These are phyloP conservation scores for Russula griseocarnosa DNA, from an alignment of 768 basidiomycete species.

Conservation along the genomic window DNA sequence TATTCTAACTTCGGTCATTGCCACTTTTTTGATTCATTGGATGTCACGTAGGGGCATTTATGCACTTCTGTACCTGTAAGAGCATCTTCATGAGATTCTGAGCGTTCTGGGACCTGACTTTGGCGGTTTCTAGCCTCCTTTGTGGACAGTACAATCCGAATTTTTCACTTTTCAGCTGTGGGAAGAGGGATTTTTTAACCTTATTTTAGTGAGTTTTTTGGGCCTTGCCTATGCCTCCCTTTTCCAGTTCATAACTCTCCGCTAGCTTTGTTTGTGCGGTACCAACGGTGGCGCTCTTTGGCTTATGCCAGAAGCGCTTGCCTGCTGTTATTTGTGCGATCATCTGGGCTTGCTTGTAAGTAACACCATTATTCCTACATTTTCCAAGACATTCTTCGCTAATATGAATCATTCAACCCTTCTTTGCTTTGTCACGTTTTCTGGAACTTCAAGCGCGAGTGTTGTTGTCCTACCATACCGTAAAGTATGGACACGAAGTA, in stretches of 20 bases:
- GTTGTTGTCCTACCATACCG: slow-evolving; percentile 40
- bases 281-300: slow-evolving; percentile 69
- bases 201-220: slow-evolving; percentile 37
- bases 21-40: slow-evolving; percentile 22
- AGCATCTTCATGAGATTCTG: slow-evolving; percentile 8
- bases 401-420: slow-evolving; percentile 39
- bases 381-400: not conserved
- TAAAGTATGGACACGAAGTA: slow-evolving; percentile 39
- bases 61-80: slow-evolving; percentile 49
- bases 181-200: slow-evolving; percentile 40
- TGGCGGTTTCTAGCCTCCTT: slow-evolving; percentile 35
- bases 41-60: slow-evolving; percentile 49
- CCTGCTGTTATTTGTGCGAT: slow-evolving; percentile 59
- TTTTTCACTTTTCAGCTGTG: slow-evolving; percentile 40
- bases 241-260: not conserved
- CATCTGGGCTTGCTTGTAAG: slow-evolving; percentile 42
- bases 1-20: not conserved
- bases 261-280: slow-evolving; percentile 37
- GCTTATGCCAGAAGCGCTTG: slow-evolving; percentile 60
- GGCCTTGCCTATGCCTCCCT: slow-evolving; percentile 20
- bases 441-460: slow-evolving; percentile 36
- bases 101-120: not conserved
- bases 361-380: not conserved
- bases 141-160: slow-evolving; percentile 41
- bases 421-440: slow-evolving; percentile 24